Conservation (phyloP, 2,329 filamentous ascomycete genomes). For the Monilinia polystroma region DNA sequence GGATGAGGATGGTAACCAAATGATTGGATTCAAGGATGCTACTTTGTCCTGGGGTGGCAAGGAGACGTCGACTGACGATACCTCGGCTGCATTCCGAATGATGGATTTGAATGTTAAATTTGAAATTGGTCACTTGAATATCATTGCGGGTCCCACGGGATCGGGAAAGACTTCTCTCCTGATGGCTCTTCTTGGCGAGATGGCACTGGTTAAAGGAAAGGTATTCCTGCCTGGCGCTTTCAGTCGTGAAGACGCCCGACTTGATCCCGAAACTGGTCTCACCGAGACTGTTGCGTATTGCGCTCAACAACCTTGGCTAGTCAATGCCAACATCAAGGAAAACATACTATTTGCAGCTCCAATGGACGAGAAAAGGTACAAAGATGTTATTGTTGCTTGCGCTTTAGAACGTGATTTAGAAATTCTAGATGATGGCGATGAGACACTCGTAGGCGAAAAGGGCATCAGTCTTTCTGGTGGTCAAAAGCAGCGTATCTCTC, state of each 20-base stretch:
- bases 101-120: slow-evolving; percentile 84
- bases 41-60: slow-evolving; percentile 87
- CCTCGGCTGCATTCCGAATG: slow-evolving; percentile 73
- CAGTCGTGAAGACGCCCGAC: slow-evolving; percentile 79
- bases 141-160: slow-evolving; percentile 89
- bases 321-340: slow-evolving; percentile 92
- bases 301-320: slow-evolving; percentile 93
- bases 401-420: slow-evolving; percentile 87
- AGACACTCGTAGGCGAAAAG: slow-evolving; percentile 94
- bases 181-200: slow-evolving; percentile 95
- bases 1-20: slow-evolving; percentile 65
- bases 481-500: slow-evolving; percentile 94
- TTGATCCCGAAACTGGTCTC: slow-evolving; percentile 79
- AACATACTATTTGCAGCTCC: slow-evolving; percentile 90
- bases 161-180: slow-evolving; percentile 94
- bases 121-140: slow-evolving; percentile 80
- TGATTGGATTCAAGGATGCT: slow-evolving; percentile 81
- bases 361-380: slow-evolving; percentile 79
- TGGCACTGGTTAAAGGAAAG: slow-evolving; percentile 78
- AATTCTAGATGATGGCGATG: slow-evolving; percentile 87
- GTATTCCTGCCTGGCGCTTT: slow-evolving; percentile 77
- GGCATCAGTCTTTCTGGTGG: slow-evolving; percentile 95
- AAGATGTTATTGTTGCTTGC: slow-evolving; percentile 84
- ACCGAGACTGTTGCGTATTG: slow-evolving; percentile 95
- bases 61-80: slow-evolving; percentile 58